Evolutionary conservation across 148 eudicot genomes (phyloP), one percentile per base, ranked within the genome.

Genomic region (Spergularia marina): DNA sequence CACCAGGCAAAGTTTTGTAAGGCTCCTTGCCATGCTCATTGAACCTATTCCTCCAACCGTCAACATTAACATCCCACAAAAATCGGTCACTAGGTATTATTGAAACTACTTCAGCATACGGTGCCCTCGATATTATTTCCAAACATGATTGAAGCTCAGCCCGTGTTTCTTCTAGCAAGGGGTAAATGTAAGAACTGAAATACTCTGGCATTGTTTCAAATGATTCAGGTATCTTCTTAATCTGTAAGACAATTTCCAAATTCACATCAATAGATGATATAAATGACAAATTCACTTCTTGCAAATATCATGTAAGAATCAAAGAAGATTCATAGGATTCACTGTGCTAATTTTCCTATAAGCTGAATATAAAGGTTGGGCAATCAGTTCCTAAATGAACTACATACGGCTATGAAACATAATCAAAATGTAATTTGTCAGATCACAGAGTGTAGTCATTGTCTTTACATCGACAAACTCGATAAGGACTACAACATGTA

Each of bases 151-250:
- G 77, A 65, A 92, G 77, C 7, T 77, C 89, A 4, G 85, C 89
- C 59, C 89, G 86, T n/a, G 89, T 88, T 84, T 92, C 97, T 80
- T 92, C 97, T 66, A 92, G 67, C 69, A 92, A 58, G 55, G 92
- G 94, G 72, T 12, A 85, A 40, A 80, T 74, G 70, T 21, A 90
- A 17, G 92, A 90, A 21, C 80, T 72, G 30, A 85, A 78, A 76
- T 90, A 91, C 10, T 84, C 82, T 17, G 78, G 60, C 39, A 81
- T 83, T 0, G 85, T 72, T 16, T 83, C 68, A 75, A 89, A 90
- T 12, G 77, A 60, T 7, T 75, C 77, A 2, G 97, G 94, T 40
- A 91, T 90, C 51, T 67, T 57, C 67, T 77, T 82, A 12, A 91
- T 89, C 94, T 91, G 83, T 53, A 75, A 30, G 34, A 30, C 34